phyloP scores from a whole-genome alignment of 306 rosid genomes.

The Spatholobus suberectus region DNA sequence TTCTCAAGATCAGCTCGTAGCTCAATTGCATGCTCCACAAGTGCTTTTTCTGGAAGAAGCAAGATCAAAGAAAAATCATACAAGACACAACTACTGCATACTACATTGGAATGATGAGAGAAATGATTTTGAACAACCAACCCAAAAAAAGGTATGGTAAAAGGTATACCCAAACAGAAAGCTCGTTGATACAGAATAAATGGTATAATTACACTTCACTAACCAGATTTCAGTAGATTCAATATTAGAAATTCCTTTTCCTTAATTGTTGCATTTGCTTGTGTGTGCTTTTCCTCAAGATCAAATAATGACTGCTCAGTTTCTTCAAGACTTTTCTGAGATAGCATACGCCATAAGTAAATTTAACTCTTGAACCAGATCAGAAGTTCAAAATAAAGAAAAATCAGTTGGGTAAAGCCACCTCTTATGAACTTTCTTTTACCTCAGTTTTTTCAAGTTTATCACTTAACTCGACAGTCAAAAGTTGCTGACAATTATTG shows the following conservation, averaged over 20 bases:
- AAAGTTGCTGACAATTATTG: constrained; percentile 81
- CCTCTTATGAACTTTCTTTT: neutral
- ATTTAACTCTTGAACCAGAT: constrained; percentile 27
- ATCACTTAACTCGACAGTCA: constrained; percentile 77
- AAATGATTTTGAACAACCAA: constrained; percentile 2
- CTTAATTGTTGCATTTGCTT: constrained; percentile 90
- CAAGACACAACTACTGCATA: neutral
- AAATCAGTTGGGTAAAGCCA: neutral
- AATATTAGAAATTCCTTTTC: constrained; percentile 92
- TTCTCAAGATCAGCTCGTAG: constrained; percentile 93
- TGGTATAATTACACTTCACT: constrained; percentile 34
- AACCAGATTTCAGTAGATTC: constrained; percentile 93
- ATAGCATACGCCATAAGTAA: constrained; percentile 32
- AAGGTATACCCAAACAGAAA: neutral
- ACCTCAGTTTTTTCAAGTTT: constrained; percentile 94
- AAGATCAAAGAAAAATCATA: neutral
- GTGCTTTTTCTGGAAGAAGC: constrained; percentile 73
- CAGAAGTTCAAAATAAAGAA: constrained; percentile 34
- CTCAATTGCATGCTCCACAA: constrained; percentile 85
- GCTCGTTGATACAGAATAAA: neutral
- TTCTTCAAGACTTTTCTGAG: constrained; percentile 86
- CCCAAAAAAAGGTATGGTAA: neutral
- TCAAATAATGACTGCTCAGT: constrained; percentile 76
- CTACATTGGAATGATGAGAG: neutral
- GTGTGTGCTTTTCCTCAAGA: constrained; percentile 92